These are phyloP conservation scores for Mediolabrus comicus DNA, from an alignment of 108 stramenopile genomes.

Conservation along the genomic window DNA sequence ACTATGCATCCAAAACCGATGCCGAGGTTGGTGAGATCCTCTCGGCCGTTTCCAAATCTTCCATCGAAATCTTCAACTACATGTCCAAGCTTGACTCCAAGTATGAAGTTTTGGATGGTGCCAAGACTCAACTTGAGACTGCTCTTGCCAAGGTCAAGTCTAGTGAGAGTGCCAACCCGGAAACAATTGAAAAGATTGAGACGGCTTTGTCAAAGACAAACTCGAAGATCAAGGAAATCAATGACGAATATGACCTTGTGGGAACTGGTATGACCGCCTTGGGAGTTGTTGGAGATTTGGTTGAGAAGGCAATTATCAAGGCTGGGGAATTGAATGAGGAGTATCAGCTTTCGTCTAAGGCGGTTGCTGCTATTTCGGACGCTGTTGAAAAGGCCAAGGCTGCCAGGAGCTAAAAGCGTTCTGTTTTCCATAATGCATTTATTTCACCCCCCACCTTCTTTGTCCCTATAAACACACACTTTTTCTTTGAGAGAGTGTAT, in stretches of 20 bases:
- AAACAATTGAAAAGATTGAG: constrained; percentile 80
- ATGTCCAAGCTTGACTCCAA: constrained; percentile 79
- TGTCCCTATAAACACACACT: not conserved
- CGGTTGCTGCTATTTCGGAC: constrained; percentile 55
- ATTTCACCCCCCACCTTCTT: not conserved
- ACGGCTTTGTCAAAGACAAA: constrained; percentile 72
- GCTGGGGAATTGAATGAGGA: constrained; percentile 84
- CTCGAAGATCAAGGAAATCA: constrained; percentile 79
- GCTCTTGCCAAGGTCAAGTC: constrained; percentile 76
- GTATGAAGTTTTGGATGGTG: constrained; percentile 81
- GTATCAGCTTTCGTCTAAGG: constrained; percentile 83
- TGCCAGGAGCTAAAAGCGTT: constrained; percentile 8
- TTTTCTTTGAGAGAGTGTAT: not conserved
- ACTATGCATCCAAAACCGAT: constrained; percentile 84
- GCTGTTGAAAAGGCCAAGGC: constrained; percentile 82
- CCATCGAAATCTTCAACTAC: constrained; percentile 91
- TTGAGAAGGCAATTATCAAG: constrained; percentile 85
- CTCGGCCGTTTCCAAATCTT: constrained; percentile 76
- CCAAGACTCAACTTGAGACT: constrained; percentile 59
- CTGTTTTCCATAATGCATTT: not conserved
- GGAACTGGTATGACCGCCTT: constrained; percentile 80
- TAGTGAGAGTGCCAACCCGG: constrained; percentile 62
- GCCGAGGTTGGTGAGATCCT: constrained; percentile 73
- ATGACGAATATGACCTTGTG: constrained; percentile 90
- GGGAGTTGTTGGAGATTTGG: constrained; percentile 83